A percentile compares a stretch with the other conserved stretches of the same genome.
These are phyloP conservation scores for Trypanosoma rangeli DNA, from an alignment of 208 protist species.

Conservation along the genomic window DNA sequence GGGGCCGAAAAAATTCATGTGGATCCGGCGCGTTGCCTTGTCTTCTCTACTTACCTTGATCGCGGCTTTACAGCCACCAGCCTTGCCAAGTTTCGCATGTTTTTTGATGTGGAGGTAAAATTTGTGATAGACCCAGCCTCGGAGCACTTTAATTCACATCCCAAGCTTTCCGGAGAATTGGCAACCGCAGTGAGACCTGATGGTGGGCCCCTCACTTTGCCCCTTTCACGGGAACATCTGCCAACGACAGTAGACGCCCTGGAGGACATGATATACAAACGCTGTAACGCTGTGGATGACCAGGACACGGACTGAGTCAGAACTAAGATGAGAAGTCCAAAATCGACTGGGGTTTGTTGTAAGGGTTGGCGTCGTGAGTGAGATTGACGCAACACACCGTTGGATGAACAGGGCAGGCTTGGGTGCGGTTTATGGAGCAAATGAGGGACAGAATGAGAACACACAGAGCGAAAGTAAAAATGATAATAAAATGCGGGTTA, in stretches of 20 bases:
- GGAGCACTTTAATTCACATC: constrained; percentile 34
- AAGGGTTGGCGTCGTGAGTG: too few relatives aligned
- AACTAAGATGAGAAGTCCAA: not conserved
- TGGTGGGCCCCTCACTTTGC: constrained; percentile 64
- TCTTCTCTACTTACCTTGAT: constrained; percentile 81
- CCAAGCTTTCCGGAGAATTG: constrained; percentile 35
- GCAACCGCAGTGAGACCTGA: constrained; percentile 16
- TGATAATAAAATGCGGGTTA: too few relatives aligned
- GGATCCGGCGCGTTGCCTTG: constrained; percentile 62
- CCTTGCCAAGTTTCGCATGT: constrained; percentile 81
- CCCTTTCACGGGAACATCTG: constrained; percentile 46
- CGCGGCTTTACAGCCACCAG: constrained; percentile 63
- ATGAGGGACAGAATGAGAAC: too few relatives aligned
- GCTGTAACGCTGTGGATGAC: not conserved
- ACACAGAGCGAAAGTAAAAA: too few relatives aligned
- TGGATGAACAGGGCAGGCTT: too few relatives aligned
- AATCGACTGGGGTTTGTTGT: too few relatives aligned
- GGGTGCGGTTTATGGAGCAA: too few relatives aligned
- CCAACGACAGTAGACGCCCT: constrained; percentile 76
- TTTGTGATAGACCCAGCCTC: constrained; percentile 68
- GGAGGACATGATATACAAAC: constrained; percentile 71
- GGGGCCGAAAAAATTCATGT: constrained; percentile 89
- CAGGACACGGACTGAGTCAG: not conserved
- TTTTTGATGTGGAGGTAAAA: constrained; percentile 85
- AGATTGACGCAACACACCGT: too few relatives aligned